These are phyloP conservation scores for Colletotrichum tamarilloi DNA, from an alignment of 2,329 filamentous ascomycete genomes.

Conservation along the genomic window DNA sequence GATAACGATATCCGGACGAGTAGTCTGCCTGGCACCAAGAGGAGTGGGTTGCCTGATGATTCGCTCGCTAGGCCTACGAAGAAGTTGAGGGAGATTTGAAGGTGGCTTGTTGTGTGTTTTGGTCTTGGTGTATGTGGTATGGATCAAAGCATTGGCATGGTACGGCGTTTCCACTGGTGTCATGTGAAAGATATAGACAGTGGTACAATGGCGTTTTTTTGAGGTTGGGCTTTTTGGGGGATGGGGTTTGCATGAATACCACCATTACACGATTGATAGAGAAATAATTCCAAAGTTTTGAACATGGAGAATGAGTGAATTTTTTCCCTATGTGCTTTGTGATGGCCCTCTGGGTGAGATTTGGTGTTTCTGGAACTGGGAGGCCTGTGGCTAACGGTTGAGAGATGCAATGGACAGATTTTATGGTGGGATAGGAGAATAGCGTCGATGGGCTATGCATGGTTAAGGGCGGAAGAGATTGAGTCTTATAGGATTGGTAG, in stretches of 20 bases:
- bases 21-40: constrained; percentile 90
- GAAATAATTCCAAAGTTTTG: neutral
- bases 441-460: no score
- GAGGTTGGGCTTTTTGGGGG: neutral
- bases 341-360: neutral
- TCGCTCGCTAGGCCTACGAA: constrained; percentile 72
- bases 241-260: neutral
- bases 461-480: no score
- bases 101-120: neutral
- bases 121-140: neutral
- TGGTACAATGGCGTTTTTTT: neutral
- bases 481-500: no score
- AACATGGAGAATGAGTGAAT: neutral
- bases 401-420: no score
- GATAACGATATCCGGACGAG: constrained; percentile 95
- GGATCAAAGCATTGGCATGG: neutral
- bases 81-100: constrained; percentile 65
- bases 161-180: neutral
- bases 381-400: no score
- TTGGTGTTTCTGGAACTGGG: neutral
- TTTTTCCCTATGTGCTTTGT: neutral
- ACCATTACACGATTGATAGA: neutral
- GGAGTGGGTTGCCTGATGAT: constrained; percentile 87
- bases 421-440: no score
- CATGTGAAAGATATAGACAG: neutral